Evolutionary conservation across 306 rosid genomes (phyloP).

Genomic region (Parietaria judaica): DNA sequence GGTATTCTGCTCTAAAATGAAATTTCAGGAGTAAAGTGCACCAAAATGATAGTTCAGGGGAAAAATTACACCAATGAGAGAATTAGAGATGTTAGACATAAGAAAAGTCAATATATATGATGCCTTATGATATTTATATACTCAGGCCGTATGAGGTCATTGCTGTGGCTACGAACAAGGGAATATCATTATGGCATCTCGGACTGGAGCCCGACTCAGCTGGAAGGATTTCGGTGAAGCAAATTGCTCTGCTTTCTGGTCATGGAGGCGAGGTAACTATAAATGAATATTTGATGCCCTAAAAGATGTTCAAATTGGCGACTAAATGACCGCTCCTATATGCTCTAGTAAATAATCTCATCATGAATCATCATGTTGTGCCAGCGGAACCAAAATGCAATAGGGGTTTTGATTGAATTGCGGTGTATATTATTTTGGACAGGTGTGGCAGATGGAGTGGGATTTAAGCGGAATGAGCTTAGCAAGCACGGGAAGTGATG

Average conservation of each 20-base stretch:
- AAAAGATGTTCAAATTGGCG: too few relatives aligned
- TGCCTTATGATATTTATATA: conserved; percentile 2
- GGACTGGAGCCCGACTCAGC: conserved; percentile 59
- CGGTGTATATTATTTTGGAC: conserved; percentile 12
- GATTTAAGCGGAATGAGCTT: conserved; percentile 98
- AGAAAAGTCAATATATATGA: conserved; percentile 1
- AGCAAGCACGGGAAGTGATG: conserved; percentile 77
- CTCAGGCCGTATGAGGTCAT: conserved; percentile 70
- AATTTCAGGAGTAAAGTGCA: too few relatives aligned
- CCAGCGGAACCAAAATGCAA: neutral
- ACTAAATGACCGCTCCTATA: too few relatives aligned
- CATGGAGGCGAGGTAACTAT: conserved; percentile 63
- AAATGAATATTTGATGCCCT: neutral
- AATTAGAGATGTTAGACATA: conserved; percentile 7
- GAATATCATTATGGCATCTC: conserved; percentile 77
- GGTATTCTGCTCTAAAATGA: too few relatives aligned
- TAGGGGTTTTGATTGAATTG: too few relatives aligned
- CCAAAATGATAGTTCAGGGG: too few relatives aligned
- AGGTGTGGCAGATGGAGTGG: conserved; percentile 99
- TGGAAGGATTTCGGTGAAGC: conserved; percentile 73
- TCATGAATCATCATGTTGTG: too few relatives aligned
- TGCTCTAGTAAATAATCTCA: too few relatives aligned
- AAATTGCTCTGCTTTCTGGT: conserved; percentile 58
- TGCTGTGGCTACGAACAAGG: conserved; percentile 67
- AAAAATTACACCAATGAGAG: too few relatives aligned